Evolutionary conservation across 148 eudicot genomes (phyloP).

Genomic region (Camellia sinensis): DNA sequence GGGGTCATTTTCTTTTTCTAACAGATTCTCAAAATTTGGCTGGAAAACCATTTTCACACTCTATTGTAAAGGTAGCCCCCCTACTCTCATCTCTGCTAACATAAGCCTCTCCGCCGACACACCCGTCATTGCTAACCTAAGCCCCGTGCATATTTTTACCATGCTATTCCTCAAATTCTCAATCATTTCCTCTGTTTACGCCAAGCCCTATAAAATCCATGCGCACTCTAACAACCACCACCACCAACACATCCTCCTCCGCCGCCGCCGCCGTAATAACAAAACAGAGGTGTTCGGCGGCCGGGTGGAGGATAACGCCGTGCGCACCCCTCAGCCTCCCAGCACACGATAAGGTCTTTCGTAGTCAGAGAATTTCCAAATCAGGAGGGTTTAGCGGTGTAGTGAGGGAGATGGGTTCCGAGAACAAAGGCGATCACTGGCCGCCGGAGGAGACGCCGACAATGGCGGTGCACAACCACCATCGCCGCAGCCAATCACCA

Average conservation of each 20-base stretch:
- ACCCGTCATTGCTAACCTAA: not conserved
- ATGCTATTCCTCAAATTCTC: not conserved
- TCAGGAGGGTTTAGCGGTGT: constrained; percentile 1
- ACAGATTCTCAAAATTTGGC: no score
- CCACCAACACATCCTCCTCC: no score
- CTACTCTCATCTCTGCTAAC: not conserved
- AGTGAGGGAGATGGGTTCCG: constrained; percentile 12
- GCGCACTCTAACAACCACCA: not conserved
- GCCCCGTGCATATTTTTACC: constrained; percentile 3
- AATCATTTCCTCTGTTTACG: not conserved
- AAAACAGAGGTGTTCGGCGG: not conserved
- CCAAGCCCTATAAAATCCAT: not conserved
- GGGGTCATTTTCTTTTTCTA: no score
- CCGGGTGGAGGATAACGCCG: constrained; percentile 7
- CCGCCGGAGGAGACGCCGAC: not conserved
- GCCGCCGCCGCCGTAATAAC: not conserved
- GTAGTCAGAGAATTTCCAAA: constrained; percentile 8
- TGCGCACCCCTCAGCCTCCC: constrained; percentile 1
- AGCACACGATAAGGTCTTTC: constrained; percentile 22
- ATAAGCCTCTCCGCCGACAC: not conserved
- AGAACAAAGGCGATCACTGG: constrained; percentile 7
- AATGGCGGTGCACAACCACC: not conserved
- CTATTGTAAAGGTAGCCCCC: not conserved
- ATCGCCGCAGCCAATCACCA: constrained; percentile 1
- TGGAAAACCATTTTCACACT: no score